These are phyloP conservation scores for Podila epicladia DNA, from an alignment of 192 early-diverging fungal species.

Conservation along the genomic window DNA sequence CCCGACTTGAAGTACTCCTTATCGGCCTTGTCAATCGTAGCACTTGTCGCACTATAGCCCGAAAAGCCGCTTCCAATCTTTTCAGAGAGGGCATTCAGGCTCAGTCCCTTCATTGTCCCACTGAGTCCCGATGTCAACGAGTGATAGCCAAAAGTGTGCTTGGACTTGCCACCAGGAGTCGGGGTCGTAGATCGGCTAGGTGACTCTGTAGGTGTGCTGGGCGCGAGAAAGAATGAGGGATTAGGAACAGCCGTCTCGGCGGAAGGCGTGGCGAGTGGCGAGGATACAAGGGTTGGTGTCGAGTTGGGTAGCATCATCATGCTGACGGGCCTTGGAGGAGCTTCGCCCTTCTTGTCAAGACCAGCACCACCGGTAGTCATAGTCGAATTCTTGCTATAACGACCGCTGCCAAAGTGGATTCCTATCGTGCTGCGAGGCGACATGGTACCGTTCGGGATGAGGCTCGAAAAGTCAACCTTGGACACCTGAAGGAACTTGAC, in stretches of 20 bases:
- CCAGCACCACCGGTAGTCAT: background rate
- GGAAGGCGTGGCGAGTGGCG: constrained; percentile 11
- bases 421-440: constrained; percentile 38
- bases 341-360: constrained; percentile 13
- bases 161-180: constrained; percentile 33
- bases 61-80: constrained; percentile 49
- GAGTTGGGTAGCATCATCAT: constrained; percentile 38
- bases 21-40: constrained; percentile 19
- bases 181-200: constrained; percentile 33
- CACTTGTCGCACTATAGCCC: constrained; percentile 20
- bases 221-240: constrained; percentile 16
- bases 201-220: constrained; percentile 2
- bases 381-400: constrained; percentile 25
- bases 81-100: constrained; percentile 39
- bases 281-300: constrained; percentile 11
- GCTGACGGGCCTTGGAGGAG: constrained; percentile 22
- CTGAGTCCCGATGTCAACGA: constrained; percentile 36
- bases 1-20: constrained; percentile 12
- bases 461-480: constrained; percentile 35
- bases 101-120: constrained; percentile 49
- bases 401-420: constrained; percentile 19
- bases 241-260: background rate
- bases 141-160: constrained; percentile 32
- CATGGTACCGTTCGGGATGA: constrained; percentile 32
- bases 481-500: constrained; percentile 27